Base-by-base conservation (phyloP, 1,284 basidiomycete species). In the Sanghuangporus baumii region DNA sequence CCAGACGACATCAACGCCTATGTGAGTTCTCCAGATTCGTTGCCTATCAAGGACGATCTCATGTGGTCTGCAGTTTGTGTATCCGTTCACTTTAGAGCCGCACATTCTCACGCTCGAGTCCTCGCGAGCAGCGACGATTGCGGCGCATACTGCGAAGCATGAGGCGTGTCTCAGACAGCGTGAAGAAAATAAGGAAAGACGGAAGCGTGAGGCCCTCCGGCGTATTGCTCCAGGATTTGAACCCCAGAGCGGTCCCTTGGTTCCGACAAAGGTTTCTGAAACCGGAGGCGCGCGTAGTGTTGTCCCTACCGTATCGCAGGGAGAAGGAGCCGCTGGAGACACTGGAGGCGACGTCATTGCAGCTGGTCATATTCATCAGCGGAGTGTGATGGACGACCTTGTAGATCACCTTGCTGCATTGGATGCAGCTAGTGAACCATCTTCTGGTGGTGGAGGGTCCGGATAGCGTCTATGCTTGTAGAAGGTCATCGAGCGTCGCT, bases 11-110 rank as follows among this genome's bases (percentile, higher is more conserved):
- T 97, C 9, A 88, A 86, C 3, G 84, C 90, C 67, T 97, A 96
- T 71, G 94, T 94, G 73, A 71, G 89, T 20, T 36, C 54, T n/a
- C 56, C 23, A 9, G 41, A 51, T 54, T 7, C 31, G 8, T 50
- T 59, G n/a, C n/a, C 14, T n/a, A 12, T n/a, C n/a, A n/a, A 38
- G 41, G n/a, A 20, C n/a, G 38, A 23, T 23, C 26, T 55, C 34
- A 46, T 50, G 54, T 18, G 20, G 7, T 8, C 38, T 26, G 40
- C 71, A 97, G 94, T 96, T 96, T 69, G 94, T 91, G 41, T 96
- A 97, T 71, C 94, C 94, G 2, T 96, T 93, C 78, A 91, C 93
- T 0, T 82, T 97, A 59, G 94, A 97, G 71, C 84, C 88, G 0
- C 94, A 96, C 70, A 80, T 94, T 66, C 72, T 95, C 61, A 82